Conservation (phyloP, 148 eudicot species). For the Camellia sinensis region DNA sequence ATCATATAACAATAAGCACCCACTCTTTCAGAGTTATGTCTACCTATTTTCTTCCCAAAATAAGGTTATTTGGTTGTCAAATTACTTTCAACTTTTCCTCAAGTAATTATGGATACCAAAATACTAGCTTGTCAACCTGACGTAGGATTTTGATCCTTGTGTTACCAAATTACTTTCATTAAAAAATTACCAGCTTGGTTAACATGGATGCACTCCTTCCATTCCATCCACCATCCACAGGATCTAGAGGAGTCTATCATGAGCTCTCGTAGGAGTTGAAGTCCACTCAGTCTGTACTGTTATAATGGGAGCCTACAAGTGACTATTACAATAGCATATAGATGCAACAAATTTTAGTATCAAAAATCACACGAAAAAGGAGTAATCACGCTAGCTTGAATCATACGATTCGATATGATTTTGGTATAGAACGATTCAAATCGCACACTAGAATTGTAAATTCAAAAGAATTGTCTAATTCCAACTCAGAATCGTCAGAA, state of each 20-base stretch:
- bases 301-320: neutral
- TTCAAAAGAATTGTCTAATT: too few relatives aligned
- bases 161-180: neutral
- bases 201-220: neutral
- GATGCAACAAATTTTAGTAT: neutral
- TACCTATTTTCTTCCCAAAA: neutral
- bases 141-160: too few relatives aligned
- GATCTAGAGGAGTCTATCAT: neutral
- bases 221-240: neutral
- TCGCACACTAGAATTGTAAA: too few relatives aligned
- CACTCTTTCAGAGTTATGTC: neutral
- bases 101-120: neutral
- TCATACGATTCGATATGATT: too few relatives aligned
- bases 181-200: neutral
- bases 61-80: neutral
- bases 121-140: neutral
- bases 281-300: neutral
- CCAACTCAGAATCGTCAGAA: too few relatives aligned
- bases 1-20: neutral
- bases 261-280: neutral
- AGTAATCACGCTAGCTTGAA: too few relatives aligned
- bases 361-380: too few relatives aligned
- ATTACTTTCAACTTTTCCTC: neutral
- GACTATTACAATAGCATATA: neutral
- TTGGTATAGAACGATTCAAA: too few relatives aligned